Conservation (phyloP, 2,329 filamentous ascomycete species). For the Alternaria hordeiaustralica region DNA sequence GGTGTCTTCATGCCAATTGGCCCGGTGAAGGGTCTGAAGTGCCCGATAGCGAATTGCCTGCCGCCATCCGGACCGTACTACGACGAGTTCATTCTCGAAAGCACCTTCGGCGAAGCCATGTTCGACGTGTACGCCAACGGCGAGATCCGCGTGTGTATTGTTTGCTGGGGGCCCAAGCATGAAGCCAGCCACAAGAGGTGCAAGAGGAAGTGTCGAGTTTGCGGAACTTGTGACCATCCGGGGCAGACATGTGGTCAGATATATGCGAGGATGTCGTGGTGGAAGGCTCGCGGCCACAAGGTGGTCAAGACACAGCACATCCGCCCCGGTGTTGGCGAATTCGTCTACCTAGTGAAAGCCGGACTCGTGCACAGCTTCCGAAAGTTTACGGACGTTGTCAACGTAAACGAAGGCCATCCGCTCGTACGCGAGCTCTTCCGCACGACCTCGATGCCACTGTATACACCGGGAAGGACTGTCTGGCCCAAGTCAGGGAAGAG, state of each 20-base stretch:
- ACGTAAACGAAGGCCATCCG: background rate
- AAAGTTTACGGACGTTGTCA: background rate
- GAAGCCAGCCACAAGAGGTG: background rate
- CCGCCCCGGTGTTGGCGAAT: accelerated
- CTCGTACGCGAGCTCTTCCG: background rate
- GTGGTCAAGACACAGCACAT: background rate
- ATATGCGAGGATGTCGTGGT: background rate
- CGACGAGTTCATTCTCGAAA: background rate
- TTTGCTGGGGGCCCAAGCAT: background rate
- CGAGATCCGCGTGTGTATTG: background rate
- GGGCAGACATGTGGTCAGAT: background rate
- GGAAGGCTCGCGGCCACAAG: background rate
- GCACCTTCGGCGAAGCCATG: background rate
- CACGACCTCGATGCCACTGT: background rate
- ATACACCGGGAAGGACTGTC: background rate
- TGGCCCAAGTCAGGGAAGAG: background rate
- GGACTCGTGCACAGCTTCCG: background rate
- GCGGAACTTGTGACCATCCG: background rate
- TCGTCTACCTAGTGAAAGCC: background rate
- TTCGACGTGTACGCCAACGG: background rate
- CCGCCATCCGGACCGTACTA: background rate
- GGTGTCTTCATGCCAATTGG: background rate
- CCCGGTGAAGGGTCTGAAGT: background rate
- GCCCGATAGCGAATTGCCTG: background rate
- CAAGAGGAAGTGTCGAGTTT: background rate